These are phyloP conservation scores for Lunasporangiospora selenospora DNA, from an alignment of 192 early-diverging fungal species.

Conservation along the genomic window DNA sequence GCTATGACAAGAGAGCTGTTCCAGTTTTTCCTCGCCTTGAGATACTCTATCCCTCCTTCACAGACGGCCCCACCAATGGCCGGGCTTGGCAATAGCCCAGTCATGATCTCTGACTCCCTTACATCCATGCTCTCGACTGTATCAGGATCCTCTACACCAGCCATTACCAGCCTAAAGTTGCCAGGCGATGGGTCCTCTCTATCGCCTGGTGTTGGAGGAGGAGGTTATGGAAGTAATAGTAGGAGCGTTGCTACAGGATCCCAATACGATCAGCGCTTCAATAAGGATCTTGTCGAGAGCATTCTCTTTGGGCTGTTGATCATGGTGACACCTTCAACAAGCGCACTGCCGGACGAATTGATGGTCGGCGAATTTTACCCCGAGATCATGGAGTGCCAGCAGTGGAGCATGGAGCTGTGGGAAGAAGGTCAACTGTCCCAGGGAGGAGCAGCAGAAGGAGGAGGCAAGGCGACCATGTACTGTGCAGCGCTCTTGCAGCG, in stretches of 20 bases:
- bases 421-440: conserved; percentile 10
- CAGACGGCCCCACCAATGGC: too few species aligned
- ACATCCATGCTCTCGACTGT: not conserved
- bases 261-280: too few species aligned
- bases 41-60: conserved; percentile 23
- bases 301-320: conserved; percentile 30
- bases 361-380: conserved; percentile 26
- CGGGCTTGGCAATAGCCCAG: too few species aligned
- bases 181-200: too few species aligned
- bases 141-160: conserved; percentile 5
- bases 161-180: conserved; percentile 25
- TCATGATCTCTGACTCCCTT: not conserved
- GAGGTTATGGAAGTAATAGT: too few species aligned
- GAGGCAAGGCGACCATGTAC: conserved; percentile 29
- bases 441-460: not conserved
- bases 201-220: too few species aligned
- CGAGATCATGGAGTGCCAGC: conserved; percentile 36
- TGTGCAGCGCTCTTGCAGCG: conserved; percentile 31
- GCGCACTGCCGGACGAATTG: conserved; percentile 16
- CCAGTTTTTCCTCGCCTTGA: conserved; percentile 28
- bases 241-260: too few species aligned
- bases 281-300: conserved; percentile 23
- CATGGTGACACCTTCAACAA: conserved; percentile 23
- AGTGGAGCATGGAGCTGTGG: conserved; percentile 43
- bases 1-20: conserved; percentile 34